Conservation (phyloP, 371 early-diverging fungal genomes). For the Quaeritorhiza haematococci region DNA sequence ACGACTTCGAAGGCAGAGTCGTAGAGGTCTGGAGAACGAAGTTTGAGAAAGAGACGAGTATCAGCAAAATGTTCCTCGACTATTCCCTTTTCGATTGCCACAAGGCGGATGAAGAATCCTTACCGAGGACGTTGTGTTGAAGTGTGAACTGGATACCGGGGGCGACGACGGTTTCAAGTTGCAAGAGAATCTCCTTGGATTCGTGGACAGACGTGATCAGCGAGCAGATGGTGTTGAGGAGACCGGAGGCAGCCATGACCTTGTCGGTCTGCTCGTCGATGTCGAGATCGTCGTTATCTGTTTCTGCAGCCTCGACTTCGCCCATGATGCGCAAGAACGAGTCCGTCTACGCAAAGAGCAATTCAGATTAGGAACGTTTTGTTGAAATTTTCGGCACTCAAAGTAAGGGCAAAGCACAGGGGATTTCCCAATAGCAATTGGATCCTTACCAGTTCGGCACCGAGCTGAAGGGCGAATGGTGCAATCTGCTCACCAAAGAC, state of each 20-base stretch:
- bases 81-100: too few species aligned
- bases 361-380: neutral
- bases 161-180: slow-evolving; percentile 66
- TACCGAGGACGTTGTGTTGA: slow-evolving; percentile 59
- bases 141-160: slow-evolving; percentile 71
- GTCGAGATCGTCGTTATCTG: slow-evolving; percentile 52
- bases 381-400: too few species aligned
- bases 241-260: slow-evolving; percentile 83
- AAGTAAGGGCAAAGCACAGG: neutral
- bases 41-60: too few species aligned
- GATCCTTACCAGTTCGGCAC: slow-evolving; percentile 57
- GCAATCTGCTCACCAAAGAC: slow-evolving; percentile 80
- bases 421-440: too few species aligned
- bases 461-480: slow-evolving; percentile 85
- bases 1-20: slow-evolving; percentile 84
- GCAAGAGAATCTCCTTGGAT: slow-evolving; percentile 55
- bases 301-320: slow-evolving; percentile 32
- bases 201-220: slow-evolving; percentile 52
- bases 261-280: slow-evolving; percentile 55
- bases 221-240: slow-evolving; percentile 84
- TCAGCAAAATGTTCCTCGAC: too few species aligned
- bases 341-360: slow-evolving; percentile 27
- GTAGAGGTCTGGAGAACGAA: slow-evolving; percentile 56
- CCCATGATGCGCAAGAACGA: slow-evolving; percentile 79
- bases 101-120: neutral